Percentiles rank a stretch among this genome's conserved stretches.
These are phyloP conservation scores for Candida oleophila DNA, from an alignment of 805 yeast genomes.

Conservation along the genomic window DNA sequence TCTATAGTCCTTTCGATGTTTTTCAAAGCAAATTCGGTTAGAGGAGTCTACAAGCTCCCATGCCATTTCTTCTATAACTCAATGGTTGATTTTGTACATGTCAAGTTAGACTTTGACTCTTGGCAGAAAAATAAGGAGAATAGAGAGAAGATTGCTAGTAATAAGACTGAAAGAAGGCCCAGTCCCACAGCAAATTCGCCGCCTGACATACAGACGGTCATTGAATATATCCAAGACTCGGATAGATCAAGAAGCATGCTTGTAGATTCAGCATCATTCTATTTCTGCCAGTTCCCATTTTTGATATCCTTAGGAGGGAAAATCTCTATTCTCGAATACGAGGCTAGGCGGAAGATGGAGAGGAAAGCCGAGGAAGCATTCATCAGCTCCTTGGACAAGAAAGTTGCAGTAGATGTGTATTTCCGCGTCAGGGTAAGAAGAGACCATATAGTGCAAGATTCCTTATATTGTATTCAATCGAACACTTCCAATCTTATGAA, in stretches of 20 bases:
- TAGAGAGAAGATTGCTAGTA: constrained; percentile 2
- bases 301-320: constrained; percentile 79
- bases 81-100: constrained; percentile 75
- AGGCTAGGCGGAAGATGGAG: constrained; percentile 79
- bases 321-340: constrained; percentile 76
- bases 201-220: constrained; percentile 40
- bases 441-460: constrained; percentile 65
- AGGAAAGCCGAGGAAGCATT: constrained; percentile 88
- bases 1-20: constrained; percentile 57
- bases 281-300: constrained; percentile 85
- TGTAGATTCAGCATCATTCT: constrained; percentile 31
- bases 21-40: constrained; percentile 50
- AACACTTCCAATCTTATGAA: constrained; percentile 66
- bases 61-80: constrained; percentile 68
- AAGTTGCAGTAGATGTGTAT: constrained; percentile 62
- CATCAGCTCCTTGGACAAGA: constrained; percentile 64
- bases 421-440: constrained; percentile 71
- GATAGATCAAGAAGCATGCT: constrained; percentile 17
- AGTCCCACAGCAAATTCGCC: constrained; percentile 8
- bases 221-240: constrained; percentile 50
- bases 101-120: constrained; percentile 75
- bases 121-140: constrained; percentile 57
- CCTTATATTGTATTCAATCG: constrained; percentile 59
- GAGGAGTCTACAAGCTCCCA: constrained; percentile 19
- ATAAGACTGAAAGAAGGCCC: not conserved